Evolutionary conservation across 2,329 filamentous ascomycete species (phyloP).

Genomic region (Knoxdaviesia capensis): DNA sequence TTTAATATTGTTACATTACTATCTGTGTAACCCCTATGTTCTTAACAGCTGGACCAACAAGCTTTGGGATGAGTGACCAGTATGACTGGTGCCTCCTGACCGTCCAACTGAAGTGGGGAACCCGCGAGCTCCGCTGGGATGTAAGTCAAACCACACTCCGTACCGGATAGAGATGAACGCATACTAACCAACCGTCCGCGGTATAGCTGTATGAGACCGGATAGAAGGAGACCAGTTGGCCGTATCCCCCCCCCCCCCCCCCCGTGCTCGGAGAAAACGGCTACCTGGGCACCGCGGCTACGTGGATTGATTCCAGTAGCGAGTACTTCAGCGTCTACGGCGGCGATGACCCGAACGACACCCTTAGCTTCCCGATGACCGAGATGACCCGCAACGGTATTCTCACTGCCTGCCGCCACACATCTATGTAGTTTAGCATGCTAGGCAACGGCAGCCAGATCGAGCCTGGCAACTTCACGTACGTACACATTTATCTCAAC

Average conservation of each 20-base stretch:
- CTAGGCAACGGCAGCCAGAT: conserved; percentile 10
- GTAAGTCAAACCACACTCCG: neutral
- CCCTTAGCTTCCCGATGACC: conserved; percentile 7
- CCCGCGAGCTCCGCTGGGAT: conserved; percentile 9
- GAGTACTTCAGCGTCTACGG: conserved; percentile 6
- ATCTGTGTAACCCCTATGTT: too few species aligned
- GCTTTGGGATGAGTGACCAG: conserved; percentile 3
- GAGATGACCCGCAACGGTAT: conserved; percentile 4
- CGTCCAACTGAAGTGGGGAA: conserved; percentile 12
- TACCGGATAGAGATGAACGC: too few species aligned
- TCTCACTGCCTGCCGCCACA: neutral
- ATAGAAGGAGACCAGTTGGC: conserved; percentile 19
- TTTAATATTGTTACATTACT: neutral
- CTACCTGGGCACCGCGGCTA: conserved; percentile 18
- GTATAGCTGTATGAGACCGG: conserved; percentile 17
- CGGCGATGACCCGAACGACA: conserved; percentile 8
- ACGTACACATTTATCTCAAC: neutral
- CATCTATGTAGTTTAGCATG: conserved; percentile 8
- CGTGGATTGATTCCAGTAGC: conserved; percentile 2
- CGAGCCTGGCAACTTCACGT: conserved; percentile 8
- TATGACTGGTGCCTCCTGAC: conserved; percentile 6
- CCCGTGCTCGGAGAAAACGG: conserved; percentile 15
- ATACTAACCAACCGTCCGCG: neutral
- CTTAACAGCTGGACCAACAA: neutral
- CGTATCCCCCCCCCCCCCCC: too few species aligned